Conservation (phyloP, 306 rosid genomes). For the Casuarina glauca region DNA sequence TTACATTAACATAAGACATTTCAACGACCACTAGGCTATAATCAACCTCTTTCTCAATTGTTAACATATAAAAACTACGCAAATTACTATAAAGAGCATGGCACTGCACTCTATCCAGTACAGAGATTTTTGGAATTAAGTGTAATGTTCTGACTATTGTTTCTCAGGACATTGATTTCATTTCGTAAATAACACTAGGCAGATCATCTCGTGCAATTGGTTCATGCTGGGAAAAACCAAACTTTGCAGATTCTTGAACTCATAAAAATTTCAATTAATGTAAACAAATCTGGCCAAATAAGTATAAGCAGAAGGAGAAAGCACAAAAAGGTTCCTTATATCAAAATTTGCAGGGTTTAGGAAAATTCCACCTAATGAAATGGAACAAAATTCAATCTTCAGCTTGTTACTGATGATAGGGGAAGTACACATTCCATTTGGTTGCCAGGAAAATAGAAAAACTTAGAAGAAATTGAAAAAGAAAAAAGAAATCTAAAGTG, state of each 20-base stretch:
- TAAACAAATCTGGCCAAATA: background rate
- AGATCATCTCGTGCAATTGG: background rate
- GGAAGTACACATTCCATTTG: background rate
- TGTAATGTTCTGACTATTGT: background rate
- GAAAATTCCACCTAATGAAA: slow-evolving; percentile 8
- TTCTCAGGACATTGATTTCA: background rate
- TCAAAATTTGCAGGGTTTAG: background rate
- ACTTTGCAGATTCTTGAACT: background rate
- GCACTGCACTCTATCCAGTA: background rate
- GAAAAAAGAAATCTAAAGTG: background rate
- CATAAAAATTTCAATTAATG: background rate
- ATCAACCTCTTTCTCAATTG: background rate
- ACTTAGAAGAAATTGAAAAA: background rate
- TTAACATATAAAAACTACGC: background rate
- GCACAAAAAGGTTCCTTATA: background rate
- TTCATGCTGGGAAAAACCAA: background rate
- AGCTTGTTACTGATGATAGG: background rate
- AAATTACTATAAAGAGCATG: background rate
- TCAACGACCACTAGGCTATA: background rate
- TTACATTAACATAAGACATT: background rate
- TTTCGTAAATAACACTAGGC: background rate
- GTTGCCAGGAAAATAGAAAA: background rate
- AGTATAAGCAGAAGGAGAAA: background rate
- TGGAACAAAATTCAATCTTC: background rate
- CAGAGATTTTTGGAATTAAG: background rate